Evolutionary conservation across 2,329 filamentous ascomycete genomes (phyloP).

Genomic region (Periconia digitata): DNA sequence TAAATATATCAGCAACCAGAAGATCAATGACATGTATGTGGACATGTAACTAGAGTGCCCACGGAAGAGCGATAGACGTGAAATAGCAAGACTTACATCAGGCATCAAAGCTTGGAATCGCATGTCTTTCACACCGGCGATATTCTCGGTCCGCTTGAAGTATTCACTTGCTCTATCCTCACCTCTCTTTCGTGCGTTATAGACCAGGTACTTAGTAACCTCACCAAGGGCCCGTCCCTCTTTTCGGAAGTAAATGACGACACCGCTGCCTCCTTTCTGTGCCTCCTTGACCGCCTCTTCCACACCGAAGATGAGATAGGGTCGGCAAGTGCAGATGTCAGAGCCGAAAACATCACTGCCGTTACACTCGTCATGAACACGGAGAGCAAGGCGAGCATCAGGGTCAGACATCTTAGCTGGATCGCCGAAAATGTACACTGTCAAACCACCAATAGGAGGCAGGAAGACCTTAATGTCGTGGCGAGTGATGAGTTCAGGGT

Average conservation of each 20-base stretch:
- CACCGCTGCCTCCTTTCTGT: slow-evolving; percentile 87
- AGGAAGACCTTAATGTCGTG: slow-evolving; percentile 94
- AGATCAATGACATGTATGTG: slow-evolving; percentile 10
- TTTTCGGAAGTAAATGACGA: slow-evolving; percentile 98
- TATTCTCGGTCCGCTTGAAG: slow-evolving; percentile 96
- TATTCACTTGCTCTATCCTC: slow-evolving; percentile 83
- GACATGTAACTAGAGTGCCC: background rate
- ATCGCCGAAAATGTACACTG: slow-evolving; percentile 96
- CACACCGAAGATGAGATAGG: slow-evolving; percentile 95
- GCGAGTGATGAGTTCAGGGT: slow-evolving; percentile 93
- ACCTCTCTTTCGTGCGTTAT: slow-evolving; percentile 77
- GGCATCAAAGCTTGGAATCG: slow-evolving; percentile 98
- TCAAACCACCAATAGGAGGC: slow-evolving; percentile 91
- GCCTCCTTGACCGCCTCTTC: slow-evolving; percentile 97
- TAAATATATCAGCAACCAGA: slow-evolving; percentile 11
- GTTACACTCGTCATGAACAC: slow-evolving; percentile 89
- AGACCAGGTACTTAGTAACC: slow-evolving; percentile 84
- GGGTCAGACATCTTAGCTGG: slow-evolving; percentile 91
- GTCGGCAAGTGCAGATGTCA: slow-evolving; percentile 95
- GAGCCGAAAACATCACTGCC: slow-evolving; percentile 97
- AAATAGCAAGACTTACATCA: slow-evolving; percentile 58
- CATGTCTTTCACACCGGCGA: slow-evolving; percentile 95
- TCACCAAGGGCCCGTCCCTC: slow-evolving; percentile 93
- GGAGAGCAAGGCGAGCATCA: slow-evolving; percentile 75
- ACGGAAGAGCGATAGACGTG: background rate